phyloP scores from a whole-genome alignment of 225 moss, liverwort and hornwort genomes.

The Straminergon stramineum region DNA sequence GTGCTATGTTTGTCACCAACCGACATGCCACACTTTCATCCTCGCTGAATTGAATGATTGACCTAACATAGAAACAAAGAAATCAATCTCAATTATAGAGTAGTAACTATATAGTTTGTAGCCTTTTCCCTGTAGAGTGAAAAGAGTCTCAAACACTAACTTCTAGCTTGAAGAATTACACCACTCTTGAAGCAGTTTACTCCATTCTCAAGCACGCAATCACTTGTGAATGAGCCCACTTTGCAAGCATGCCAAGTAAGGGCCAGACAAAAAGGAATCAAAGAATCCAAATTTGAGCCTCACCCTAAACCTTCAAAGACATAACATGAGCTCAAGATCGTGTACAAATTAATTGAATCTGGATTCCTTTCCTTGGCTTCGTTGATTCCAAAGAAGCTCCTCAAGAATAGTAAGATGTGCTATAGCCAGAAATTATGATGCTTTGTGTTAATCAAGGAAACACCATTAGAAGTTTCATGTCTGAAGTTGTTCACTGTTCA shows the following conservation, averaged over 20 bases:
- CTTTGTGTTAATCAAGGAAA: not conserved
- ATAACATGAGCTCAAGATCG: not conserved
- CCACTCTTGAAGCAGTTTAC: not conserved
- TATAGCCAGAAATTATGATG: not conserved
- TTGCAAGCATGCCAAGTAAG: not conserved
- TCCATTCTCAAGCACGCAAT: not conserved
- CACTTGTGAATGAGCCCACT: not conserved
- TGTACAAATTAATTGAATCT: not conserved
- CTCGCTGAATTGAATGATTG: slow-evolving; percentile 93
- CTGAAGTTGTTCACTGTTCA: not conserved
- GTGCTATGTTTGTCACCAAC: slow-evolving; percentile 88
- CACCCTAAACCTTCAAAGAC: not conserved
- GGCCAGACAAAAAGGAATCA: not conserved
- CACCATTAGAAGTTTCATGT: not conserved
- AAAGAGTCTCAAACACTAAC: not conserved
- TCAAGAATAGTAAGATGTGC: not conserved
- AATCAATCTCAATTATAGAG: not conserved
- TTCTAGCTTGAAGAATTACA: not conserved
- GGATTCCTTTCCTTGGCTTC: not conserved
- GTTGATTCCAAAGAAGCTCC: not conserved
- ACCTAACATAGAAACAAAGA: slow-evolving; percentile 45
- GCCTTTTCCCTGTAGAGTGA: not conserved
- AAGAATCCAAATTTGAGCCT: not conserved
- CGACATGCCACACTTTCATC: slow-evolving; percentile 89
- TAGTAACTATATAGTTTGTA: not conserved